These are phyloP conservation scores for Collariella sp. DNA, from an alignment of 495 filamentous ascomycete species.

Conservation along the genomic window DNA sequence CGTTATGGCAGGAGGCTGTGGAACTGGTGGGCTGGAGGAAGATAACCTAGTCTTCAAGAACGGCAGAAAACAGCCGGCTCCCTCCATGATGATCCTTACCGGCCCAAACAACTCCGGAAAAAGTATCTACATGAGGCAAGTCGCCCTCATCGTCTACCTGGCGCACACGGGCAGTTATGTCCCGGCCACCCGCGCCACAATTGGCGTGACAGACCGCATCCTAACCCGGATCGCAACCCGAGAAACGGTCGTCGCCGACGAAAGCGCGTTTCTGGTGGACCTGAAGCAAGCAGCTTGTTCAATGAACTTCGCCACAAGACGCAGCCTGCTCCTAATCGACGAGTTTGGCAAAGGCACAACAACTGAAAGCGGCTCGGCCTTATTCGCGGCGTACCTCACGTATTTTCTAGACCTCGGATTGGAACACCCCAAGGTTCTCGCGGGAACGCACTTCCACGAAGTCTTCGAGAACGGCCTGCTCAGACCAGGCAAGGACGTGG, in stretches of 20 bases:
- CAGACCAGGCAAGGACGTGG: conserved; percentile 45
- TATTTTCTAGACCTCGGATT: conserved; percentile 55
- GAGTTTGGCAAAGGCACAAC: conserved; percentile 97
- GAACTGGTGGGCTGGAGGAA: conserved; percentile 15
- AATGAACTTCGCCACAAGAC: conserved; percentile 65
- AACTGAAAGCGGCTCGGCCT: conserved; percentile 68
- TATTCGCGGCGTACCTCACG: conserved; percentile 75
- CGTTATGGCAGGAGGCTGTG: conserved; percentile 54
- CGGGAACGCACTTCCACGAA: conserved; percentile 90
- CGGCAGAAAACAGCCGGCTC: conserved; percentile 24
- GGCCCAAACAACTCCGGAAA: conserved; percentile 97
- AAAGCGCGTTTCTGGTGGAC: conserved; percentile 92
- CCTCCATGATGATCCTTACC: conserved; percentile 77
- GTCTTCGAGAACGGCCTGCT: conserved; percentile 74
- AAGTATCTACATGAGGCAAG: conserved; percentile 91
- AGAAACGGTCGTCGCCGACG: conserved; percentile 74
- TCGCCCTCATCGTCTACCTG: conserved; percentile 87
- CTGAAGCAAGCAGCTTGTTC: conserved; percentile 79
- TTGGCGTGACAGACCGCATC: conserved; percentile 90
- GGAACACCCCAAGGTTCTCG: conserved; percentile 73
- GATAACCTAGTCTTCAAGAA: not conserved
- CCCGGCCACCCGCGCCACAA: conserved; percentile 65
- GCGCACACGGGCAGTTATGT: conserved; percentile 92
- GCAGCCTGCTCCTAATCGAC: conserved; percentile 78
- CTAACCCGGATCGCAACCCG: conserved; percentile 79